Base-by-base conservation (phyloP, 73 alveolate species). In the Paramecium biaurelia region DNA sequence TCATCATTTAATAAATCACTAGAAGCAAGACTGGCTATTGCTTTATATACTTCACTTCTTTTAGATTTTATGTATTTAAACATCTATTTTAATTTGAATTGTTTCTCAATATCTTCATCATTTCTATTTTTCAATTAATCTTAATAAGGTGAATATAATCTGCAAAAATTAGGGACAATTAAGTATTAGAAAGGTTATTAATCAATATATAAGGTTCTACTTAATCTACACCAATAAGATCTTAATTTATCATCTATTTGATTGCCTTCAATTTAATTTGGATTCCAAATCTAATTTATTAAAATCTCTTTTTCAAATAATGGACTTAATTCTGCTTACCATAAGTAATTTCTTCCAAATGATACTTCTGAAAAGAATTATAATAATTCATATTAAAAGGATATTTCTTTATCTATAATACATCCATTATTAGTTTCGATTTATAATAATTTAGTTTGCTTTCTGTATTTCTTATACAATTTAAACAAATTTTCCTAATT, bases 401-500 rank as follows among this genome's bases (percentile, higher is more conserved):
- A 38, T 6, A 45, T 38, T 12, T 47, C 74, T 26, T 79, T 47
- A 12, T 79, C 43, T 41, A 18, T 79, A 5, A 79, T 79, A 24
- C 24, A 42, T 43, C 90, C 74, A 79, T 79, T 79, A 8, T 79
- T 9, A 12, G 45, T 35, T 21, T 72, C 86, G 20, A 72, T 72
- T 15, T 30, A n/a, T 15, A 72, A 72, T 12, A 72, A 15, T 9
- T 32, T 38, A 0, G 59, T 72, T 72, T 72, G 18, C 4, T 23
- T 41, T 15, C 74, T 43, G 3, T 23, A 79, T 41, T 45, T 41
- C 30, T 38, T 79, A 34, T 79, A 79, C 26, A 79, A 34, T 70
- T 89, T 89, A 15, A 23, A 89, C 35, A 89, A 11, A 42, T 70
- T 89, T 26, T 89, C 94, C 47, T 89, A 43, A 49, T 89, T 89